phyloP scores from a whole-genome alignment of 495 filamentous ascomycete genomes.

The Cercophora newfieldiana region DNA sequence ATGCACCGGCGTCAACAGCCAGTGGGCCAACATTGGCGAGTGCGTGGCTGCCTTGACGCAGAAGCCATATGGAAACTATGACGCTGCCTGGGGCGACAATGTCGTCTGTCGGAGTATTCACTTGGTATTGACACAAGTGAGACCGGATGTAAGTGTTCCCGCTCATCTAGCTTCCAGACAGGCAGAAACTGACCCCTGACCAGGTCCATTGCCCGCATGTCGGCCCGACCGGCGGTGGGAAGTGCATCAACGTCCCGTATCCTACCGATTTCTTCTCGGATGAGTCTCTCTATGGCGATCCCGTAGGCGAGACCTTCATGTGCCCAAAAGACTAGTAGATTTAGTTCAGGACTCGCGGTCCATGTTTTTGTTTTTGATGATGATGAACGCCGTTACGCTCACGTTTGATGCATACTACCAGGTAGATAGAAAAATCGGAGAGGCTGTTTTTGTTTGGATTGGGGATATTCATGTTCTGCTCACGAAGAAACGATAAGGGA shows the following conservation, averaged over 20 bases:
- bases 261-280: slow-evolving; percentile 37
- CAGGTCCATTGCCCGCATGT: slow-evolving; percentile 42
- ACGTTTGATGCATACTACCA: no score
- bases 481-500: no score
- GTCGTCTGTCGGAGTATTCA: slow-evolving; percentile 42
- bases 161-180: neutral
- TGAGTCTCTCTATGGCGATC: slow-evolving; percentile 33
- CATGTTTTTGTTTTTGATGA: neutral
- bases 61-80: slow-evolving; percentile 40
- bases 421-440: no score
- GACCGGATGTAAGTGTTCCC: slow-evolving; percentile 36
- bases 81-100: slow-evolving; percentile 45
- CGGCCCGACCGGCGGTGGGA: slow-evolving; percentile 42
- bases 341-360: neutral
- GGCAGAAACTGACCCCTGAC: slow-evolving; percentile 2
- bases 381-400: neutral
- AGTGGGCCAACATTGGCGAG: slow-evolving; percentile 32
- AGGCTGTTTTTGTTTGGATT: no score
- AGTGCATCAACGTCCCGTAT: slow-evolving; percentile 37
- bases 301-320: slow-evolving; percentile 37
- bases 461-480: no score
- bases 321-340: slow-evolving; percentile 18
- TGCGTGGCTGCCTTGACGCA: slow-evolving; percentile 29
- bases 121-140: slow-evolving; percentile 37
- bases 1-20: slow-evolving; percentile 37